A percentile compares a stretch with the other conserved stretches of the same genome.
Evolutionary conservation across 2,329 filamentous ascomycete genomes (phyloP).

Genomic region (Keithomyces neogunnii): DNA sequence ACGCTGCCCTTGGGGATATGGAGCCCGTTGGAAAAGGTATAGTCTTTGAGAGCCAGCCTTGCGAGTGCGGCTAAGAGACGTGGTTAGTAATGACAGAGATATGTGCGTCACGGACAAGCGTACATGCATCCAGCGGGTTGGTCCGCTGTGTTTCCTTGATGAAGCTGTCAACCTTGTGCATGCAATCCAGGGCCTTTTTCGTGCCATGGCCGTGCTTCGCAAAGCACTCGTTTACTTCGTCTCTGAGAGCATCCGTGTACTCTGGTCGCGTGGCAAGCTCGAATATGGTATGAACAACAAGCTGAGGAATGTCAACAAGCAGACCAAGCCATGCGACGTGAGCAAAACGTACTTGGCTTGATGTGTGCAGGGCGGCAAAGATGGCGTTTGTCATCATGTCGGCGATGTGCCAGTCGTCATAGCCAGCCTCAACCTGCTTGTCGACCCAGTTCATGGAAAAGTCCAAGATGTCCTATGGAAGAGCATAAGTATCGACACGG

Average conservation of each 20-base stretch:
- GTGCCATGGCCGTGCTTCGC: slow-evolving; percentile 5
- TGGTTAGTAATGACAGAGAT: background rate
- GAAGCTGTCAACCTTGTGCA: slow-evolving; percentile 12
- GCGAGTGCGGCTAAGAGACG: slow-evolving; percentile 6
- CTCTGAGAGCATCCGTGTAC: slow-evolving; percentile 5
- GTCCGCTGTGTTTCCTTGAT: slow-evolving; percentile 12
- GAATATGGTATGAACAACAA: slow-evolving; percentile 7
- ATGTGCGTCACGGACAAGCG: background rate
- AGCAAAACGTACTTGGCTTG: slow-evolving; percentile 8
- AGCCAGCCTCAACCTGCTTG: background rate
- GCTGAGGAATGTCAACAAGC: background rate
- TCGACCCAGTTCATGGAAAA: slow-evolving; percentile 9
- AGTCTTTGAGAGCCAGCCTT: slow-evolving; percentile 8
- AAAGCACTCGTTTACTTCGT: slow-evolving; percentile 8
- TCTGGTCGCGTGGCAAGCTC: slow-evolving; percentile 10
- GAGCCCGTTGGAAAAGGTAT: slow-evolving; percentile 10
- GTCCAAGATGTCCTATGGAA: slow-evolving; percentile 9
- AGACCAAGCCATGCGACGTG: background rate
- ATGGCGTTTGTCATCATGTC: slow-evolving; percentile 9
- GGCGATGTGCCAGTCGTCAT: slow-evolving; percentile 5
- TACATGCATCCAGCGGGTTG: slow-evolving; percentile 11
- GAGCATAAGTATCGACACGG: background rate
- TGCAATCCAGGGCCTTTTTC: slow-evolving; percentile 5
- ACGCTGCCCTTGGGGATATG: slow-evolving; percentile 7
- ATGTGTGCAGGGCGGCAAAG: slow-evolving; percentile 10